Percentiles rank a stretch among this genome's conserved stretches.
These are phyloP conservation scores for Tolypocladium inflatum DNA, from an alignment of 2,329 filamentous ascomycete species.

Conservation along the genomic window DNA sequence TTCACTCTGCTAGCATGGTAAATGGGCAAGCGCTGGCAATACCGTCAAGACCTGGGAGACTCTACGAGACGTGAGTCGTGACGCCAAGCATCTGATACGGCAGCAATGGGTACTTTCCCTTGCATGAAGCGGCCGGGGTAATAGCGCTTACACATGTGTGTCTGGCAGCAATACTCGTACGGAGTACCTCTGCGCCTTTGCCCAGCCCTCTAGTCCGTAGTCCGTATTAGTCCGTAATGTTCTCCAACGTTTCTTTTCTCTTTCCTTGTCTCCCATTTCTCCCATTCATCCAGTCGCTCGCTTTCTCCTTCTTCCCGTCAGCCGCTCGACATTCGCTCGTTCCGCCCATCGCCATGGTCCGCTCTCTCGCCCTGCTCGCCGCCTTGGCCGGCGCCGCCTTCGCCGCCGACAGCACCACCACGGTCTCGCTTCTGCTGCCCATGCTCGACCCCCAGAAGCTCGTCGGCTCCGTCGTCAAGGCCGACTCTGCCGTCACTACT, in stretches of 20 bases:
- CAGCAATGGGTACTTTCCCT: too few species aligned
- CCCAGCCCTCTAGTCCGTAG: too few species aligned
- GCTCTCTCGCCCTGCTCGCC: constrained; percentile 15
- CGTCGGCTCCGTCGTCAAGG: constrained; percentile 20
- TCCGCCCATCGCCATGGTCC: constrained; percentile 11
- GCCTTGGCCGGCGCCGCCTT: constrained; percentile 9
- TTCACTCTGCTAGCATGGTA: too few species aligned
- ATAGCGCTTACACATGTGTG: too few species aligned
- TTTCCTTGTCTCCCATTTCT: not conserved
- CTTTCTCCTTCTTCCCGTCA: not conserved
- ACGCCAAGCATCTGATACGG: too few species aligned
- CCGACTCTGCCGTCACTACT: constrained; percentile 18
- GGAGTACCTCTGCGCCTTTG: too few species aligned
- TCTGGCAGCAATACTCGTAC: too few species aligned
- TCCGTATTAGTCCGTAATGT: too few species aligned
- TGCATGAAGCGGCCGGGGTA: too few species aligned
- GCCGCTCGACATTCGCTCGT: not conserved
- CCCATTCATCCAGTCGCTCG: not conserved
- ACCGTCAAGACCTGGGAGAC: too few species aligned
- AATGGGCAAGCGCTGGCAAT: too few species aligned
- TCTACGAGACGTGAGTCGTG: too few species aligned
- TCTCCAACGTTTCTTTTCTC: not conserved
- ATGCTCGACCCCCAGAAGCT: constrained; percentile 12
- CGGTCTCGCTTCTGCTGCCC: constrained; percentile 16
- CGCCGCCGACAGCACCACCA: constrained; percentile 17